Percentiles rank a stretch among this genome's conserved stretches.
Evolutionary conservation across 148 eudicot species (phyloP).

Genomic region (Diospyros lotus): DNA sequence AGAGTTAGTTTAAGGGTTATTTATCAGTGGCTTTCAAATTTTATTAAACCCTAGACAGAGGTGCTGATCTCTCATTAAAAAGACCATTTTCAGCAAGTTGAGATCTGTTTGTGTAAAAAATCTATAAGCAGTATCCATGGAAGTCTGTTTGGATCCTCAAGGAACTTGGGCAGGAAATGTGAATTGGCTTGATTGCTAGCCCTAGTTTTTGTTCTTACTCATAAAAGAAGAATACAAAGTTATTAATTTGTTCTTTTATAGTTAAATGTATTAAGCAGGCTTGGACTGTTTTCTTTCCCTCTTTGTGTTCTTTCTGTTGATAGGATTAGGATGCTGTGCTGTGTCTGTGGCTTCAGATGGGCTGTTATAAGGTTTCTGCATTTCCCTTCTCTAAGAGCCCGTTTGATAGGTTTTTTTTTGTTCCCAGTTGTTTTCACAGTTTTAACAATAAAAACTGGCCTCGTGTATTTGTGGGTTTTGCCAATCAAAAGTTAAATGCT

Average conservation of each 20-base stretch:
- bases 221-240: not conserved
- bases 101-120: not conserved
- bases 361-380: no score
- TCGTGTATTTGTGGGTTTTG: no score
- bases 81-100: not conserved
- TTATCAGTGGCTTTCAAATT: not conserved
- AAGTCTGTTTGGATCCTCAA: not conserved
- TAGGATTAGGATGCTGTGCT: no score
- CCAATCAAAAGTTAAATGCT: no score
- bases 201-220: not conserved
- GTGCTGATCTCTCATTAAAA: not conserved
- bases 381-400: no score
- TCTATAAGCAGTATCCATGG: not conserved
- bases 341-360: no score
- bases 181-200: not conserved
- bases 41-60: not conserved
- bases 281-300: not conserved
- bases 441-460: no score
- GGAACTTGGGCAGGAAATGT: not conserved
- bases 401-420: no score
- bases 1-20: not conserved
- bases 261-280: not conserved
- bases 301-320: not conserved
- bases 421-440: no score
- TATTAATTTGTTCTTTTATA: slow-evolving; percentile 3